phyloP scores from a whole-genome alignment of 78 protist species.

The Dictyostelium capitatum region DNA sequence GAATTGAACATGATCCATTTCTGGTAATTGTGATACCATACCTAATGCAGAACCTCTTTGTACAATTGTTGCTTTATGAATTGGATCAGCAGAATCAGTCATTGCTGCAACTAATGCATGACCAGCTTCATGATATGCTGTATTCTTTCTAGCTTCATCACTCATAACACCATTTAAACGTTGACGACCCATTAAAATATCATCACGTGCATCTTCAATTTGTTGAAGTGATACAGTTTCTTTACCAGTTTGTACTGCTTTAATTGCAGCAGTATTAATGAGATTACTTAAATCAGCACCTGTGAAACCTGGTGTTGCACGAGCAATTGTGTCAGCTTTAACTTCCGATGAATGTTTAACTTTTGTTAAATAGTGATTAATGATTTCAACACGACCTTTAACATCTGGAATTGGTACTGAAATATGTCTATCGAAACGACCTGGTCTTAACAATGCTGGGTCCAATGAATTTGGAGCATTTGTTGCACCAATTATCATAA shows the following conservation, averaged over 20 bases:
- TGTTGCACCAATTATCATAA: constrained; percentile 97
- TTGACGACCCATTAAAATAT: constrained; percentile 87
- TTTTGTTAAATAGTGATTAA: constrained; percentile 36
- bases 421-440: constrained; percentile 97
- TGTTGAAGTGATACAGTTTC: constrained; percentile 61
- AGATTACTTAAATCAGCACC: constrained; percentile 96
- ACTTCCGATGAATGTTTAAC: constrained; percentile 1
- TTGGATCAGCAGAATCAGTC: constrained; percentile 88
- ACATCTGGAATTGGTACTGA: constrained; percentile 94
- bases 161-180: constrained; percentile 83
- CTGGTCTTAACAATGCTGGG: constrained; percentile 98
- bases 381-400: constrained; percentile 62
- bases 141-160: constrained; percentile 53
- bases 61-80: constrained; percentile 97
- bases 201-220: constrained; percentile 95
- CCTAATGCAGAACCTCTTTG: constrained; percentile 91
- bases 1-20: constrained; percentile 66
- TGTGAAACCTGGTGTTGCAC: constrained; percentile 89
- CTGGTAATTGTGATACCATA: constrained; percentile 92
- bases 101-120: constrained; percentile 95
- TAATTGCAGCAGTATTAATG: constrained; percentile 94
- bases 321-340: constrained; percentile 30
- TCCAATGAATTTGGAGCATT: constrained; percentile 95
- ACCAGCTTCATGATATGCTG: constrained; percentile 98
- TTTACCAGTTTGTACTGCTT: constrained; percentile 87